phyloP scores from a whole-genome alignment of 306 rosid genomes.

The Mimosa bimucronata region DNA sequence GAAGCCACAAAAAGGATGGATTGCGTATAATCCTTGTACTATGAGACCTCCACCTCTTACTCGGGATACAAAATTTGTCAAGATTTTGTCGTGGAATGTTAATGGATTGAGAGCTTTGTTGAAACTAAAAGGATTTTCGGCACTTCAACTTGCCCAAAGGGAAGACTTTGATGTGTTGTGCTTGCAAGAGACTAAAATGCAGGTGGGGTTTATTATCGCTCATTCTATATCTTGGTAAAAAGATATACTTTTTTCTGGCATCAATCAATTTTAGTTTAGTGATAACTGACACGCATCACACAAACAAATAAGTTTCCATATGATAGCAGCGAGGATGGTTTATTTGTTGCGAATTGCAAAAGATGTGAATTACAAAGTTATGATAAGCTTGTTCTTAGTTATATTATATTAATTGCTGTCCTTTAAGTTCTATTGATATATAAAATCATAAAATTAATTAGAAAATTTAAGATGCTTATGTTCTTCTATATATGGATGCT shows the following conservation, averaged over 20 bases:
- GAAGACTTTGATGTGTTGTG: constrained; percentile 90
- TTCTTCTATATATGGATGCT: constrained; percentile 27
- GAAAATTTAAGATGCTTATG: constrained; percentile 16
- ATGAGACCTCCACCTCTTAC: constrained; percentile 72
- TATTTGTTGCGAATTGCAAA: constrained; percentile 1
- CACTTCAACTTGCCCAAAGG: constrained; percentile 75
- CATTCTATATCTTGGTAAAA: constrained; percentile 24
- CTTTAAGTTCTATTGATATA: constrained; percentile 23
- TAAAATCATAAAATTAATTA: background rate
- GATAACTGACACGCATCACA: background rate
- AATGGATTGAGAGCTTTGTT: constrained; percentile 93
- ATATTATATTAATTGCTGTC: constrained; percentile 1
- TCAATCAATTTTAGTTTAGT: constrained; percentile 14
- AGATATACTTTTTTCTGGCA: constrained; percentile 6
- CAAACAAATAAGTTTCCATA: background rate
- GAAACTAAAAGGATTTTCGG: constrained; percentile 78
- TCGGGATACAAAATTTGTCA: constrained; percentile 64
- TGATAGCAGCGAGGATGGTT: background rate
- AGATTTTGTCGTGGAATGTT: constrained; percentile 93
- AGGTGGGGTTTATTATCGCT: constrained; percentile 56
- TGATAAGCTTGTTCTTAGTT: constrained; percentile 1
- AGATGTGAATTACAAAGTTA: constrained; percentile 14
- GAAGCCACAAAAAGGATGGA: constrained; percentile 94
- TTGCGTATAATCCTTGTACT: constrained; percentile 86
- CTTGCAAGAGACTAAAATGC: constrained; percentile 95